Evolutionary conservation across 441 rosid species (phyloP), one percentile per base, ranked within the genome.

Genomic region (Gossypium aridum): DNA sequence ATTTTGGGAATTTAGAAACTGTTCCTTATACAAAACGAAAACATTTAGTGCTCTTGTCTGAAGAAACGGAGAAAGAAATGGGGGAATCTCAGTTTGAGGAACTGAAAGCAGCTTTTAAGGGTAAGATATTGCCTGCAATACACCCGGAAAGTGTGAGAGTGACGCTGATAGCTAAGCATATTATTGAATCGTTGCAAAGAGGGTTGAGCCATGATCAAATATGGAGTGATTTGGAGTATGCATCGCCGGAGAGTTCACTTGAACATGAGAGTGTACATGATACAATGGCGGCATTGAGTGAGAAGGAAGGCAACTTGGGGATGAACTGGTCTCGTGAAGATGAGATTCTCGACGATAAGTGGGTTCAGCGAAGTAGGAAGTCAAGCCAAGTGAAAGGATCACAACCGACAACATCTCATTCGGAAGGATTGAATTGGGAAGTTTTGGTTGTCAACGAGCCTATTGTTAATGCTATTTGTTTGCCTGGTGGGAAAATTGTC

Each of bases 401-500:
- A 1, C 80, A 73, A 39, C 68, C 92, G 0, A 73, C 81, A 2
- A 86, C 86, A 13, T 83, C 88, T 12, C 98, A 96, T 79, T 83
- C 93, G 64, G 97, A 89, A 16, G 97, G 94, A 26, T 76, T 93
- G 61, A 89, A 87, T 70, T 96, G 98, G 98, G 99, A 93, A 83
- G 87, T 96, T 56, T 76, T 96, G 82, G 98, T 96, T 66, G 94
- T 90, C 78, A 81, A 96, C 47, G 90, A 90, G 66, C 91, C 94
- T 71, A 77, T 81, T 57, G 87, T 89, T 39, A 89, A 92, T 76
- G 99, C 97, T 25, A 86, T 92, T 71, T 93, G 97, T 76, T 78
- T 91, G 73, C 97, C 98, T 37, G 96, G 91, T 69, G 97, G 98
- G 61, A 92, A 93, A 82, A 90, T 96, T 76, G 98, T 93, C 25